A percentile compares a stretch with the other conserved stretches of the same genome.
These are phyloP conservation scores for Balakata baccata DNA, from an alignment of 345 rosid genomes.

Conservation along the genomic window DNA sequence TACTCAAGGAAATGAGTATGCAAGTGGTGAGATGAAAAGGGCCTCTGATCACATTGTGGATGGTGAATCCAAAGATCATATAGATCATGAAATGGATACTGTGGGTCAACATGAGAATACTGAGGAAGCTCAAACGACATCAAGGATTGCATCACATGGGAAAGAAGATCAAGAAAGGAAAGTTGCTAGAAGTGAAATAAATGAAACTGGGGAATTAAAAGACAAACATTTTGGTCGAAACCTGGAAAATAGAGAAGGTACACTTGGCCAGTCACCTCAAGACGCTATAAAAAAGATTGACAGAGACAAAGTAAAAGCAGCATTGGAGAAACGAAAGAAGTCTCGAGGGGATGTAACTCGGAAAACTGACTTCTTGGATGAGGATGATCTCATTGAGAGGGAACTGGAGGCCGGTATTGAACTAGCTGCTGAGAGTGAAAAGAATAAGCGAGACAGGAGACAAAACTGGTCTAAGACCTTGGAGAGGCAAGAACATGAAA, in stretches of 20 bases:
- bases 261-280: constrained; percentile 19
- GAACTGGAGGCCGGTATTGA: constrained; percentile 32
- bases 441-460: constrained; percentile 20
- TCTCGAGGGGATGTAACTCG: constrained; percentile 24
- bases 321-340: constrained; percentile 21
- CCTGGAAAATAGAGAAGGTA: constrained; percentile 19
- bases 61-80: constrained; percentile 11
- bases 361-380: constrained; percentile 22
- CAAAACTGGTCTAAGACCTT: constrained; percentile 21
- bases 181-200: constrained; percentile 12
- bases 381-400: constrained; percentile 32
- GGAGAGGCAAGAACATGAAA: constrained; percentile 14
- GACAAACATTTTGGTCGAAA: constrained; percentile 16
- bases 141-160: constrained; percentile 3
- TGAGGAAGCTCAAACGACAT: constrained; percentile 7
- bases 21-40: constrained; percentile 14
- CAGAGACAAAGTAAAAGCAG: constrained; percentile 28
- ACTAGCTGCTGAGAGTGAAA: constrained; percentile 27
- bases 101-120: constrained; percentile 9
- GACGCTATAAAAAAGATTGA: constrained; percentile 30
- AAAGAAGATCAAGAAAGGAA: constrained; percentile 21
- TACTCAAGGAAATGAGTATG: constrained; percentile 13
- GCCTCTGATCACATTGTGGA: constrained; percentile 17
- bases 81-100: constrained; percentile 7
- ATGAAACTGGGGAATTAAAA: constrained; percentile 18